Base-by-base conservation (phyloP, 345 rosid genomes). In the Acer campestre region DNA sequence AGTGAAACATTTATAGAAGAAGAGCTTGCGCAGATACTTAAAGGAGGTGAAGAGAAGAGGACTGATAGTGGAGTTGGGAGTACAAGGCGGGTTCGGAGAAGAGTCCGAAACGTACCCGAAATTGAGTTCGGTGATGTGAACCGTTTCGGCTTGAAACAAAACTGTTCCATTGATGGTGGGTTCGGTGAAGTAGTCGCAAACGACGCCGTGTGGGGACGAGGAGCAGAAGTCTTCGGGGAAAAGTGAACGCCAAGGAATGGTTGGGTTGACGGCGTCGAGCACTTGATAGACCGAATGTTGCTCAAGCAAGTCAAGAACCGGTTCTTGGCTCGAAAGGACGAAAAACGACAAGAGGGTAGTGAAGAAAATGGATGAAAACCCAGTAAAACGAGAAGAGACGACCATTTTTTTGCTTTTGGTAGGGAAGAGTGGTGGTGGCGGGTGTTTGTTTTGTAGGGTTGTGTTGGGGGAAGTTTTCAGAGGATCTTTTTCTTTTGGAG, bases 161-260 rank as follows among this genome's bases (percentile, higher is more conserved):
- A 69, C 73, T 23, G 44, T 74, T 68, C 77, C 77, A 58, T 10
- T 67, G 48, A 78, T 31, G 18, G 11, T 6, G 74, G 69, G 82
- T 46, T 79, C 73, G 49, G 76, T 51, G 79, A 83, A 83, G 79
- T 78, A 84, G 31, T 86, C 90, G 18, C 97, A 92, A 7, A 86
- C 89, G 76, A 90, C 82, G 76, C 94, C 94, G 80, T 90, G 89
- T 7, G 94, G 93, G 61, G 97, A 79, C 0, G 92, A 92, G 67
- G 78, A 81, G 75, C 96, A 92, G 73, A 90, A 83, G 66, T 92
- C 90, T 63, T 87, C 93, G 0, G 89, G 87, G 78, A 84, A 92
- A 27, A 87, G 78, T 25, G 86, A 74, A 44, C 89, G 88, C 97
- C 97, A 89, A 0, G 88, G 77, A 70, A 89, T 83, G 56, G 73